Evolutionary conservation across 352 stramenopile genomes (phyloP).

Genomic region (Phytopythium chamaehyphon): DNA sequence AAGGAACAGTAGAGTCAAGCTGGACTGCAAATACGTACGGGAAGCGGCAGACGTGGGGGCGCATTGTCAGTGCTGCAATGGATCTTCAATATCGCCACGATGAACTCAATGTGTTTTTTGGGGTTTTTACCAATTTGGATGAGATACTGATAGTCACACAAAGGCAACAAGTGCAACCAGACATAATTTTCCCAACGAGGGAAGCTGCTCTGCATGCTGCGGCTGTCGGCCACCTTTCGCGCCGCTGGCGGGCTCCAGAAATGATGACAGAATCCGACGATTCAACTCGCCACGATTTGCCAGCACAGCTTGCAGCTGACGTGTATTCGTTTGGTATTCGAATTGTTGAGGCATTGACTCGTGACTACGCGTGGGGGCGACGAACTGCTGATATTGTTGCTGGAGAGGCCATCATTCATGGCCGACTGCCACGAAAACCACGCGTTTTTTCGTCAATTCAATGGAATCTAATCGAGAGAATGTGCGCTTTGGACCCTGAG

Average conservation of each 20-base stretch:
- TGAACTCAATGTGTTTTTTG: neutral
- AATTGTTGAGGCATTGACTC: neutral
- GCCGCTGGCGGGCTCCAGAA: slow-evolving; percentile 1
- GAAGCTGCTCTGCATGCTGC: neutral
- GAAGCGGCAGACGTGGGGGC: neutral
- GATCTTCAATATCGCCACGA: slow-evolving; percentile 5
- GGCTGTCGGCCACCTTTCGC: neutral
- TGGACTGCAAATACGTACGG: no score
- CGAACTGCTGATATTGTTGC: neutral
- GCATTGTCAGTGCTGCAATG: neutral
- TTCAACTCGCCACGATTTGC: no score
- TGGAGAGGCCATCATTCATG: neutral
- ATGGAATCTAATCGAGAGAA: slow-evolving; percentile 1
- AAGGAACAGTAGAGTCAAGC: neutral
- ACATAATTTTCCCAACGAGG: neutral
- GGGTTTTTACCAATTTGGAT: neutral
- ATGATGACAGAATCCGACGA: neutral
- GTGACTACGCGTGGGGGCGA: slow-evolving; percentile 2
- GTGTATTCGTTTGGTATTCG: slow-evolving; percentile 5
- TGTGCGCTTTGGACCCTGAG: neutral
- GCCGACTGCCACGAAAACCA: neutral
- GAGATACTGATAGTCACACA: neutral
- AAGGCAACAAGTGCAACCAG: no score
- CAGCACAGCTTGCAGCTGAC: neutral
- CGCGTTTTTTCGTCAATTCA: neutral